A percentile compares a stretch with the other conserved stretches of the same genome.
Conservation (phyloP, 73 alveolate species). For the Tetrahymena elliotti region DNA sequence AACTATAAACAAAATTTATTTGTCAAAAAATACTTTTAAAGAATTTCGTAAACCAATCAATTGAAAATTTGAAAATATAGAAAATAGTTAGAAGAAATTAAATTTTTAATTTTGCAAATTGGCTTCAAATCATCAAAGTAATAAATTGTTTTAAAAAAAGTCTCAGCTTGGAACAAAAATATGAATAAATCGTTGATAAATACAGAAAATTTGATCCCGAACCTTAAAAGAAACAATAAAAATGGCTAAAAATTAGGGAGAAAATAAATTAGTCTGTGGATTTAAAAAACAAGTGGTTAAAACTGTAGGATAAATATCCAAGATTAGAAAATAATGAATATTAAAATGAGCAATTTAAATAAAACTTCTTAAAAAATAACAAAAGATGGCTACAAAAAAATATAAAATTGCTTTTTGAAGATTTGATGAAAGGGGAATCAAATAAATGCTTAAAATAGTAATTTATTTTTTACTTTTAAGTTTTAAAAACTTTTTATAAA, state of each 20-base stretch:
- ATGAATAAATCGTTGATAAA: not conserved
- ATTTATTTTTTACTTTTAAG: not conserved
- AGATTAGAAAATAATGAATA: not conserved
- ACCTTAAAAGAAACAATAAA: not conserved
- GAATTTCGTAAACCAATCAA: too few species aligned
- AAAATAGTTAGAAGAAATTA: too few species aligned
- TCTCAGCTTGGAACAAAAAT: not conserved
- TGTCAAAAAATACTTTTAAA: too few species aligned
- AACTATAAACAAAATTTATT: too few species aligned
- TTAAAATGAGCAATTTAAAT: not conserved
- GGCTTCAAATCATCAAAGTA: too few species aligned
- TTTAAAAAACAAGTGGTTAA: not conserved
- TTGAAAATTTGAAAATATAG: too few species aligned
- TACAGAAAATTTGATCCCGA: not conserved
- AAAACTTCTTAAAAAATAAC: not conserved
- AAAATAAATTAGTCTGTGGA: not conserved
- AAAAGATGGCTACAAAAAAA: not conserved
- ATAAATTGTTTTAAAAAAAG: not conserved
- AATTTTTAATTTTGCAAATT: too few species aligned
- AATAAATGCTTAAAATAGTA: not conserved
- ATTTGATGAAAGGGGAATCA: not conserved
- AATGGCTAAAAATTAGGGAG: not conserved
- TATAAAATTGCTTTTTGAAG: not conserved
- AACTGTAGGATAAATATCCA: not conserved
- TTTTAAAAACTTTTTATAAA: not conserved